Evolutionary conservation across 75 land plant genomes (phyloP).

Genomic region (Pinus albicaulis): DNA sequence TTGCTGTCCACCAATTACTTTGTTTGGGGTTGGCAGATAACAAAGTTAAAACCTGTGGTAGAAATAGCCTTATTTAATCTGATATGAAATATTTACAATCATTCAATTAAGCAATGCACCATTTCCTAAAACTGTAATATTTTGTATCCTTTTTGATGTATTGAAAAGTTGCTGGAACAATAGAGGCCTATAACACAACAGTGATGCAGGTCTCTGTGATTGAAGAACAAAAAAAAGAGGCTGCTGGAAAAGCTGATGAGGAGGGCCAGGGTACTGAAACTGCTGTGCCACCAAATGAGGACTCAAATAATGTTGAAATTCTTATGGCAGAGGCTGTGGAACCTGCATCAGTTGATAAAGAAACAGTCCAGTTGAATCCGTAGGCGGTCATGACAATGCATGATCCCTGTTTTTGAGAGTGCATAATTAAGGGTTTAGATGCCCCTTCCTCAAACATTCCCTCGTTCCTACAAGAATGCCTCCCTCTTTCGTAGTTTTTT

Average conservation of each 20-base stretch:
- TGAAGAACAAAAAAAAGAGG: conserved; percentile 8
- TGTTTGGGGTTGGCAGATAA: neutral
- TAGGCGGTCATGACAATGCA: neutral
- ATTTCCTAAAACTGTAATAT: neutral
- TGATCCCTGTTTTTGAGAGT: neutral
- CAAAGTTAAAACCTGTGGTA: neutral
- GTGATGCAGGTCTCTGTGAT: conserved; percentile 6
- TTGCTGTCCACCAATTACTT: neutral
- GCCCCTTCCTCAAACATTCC: neutral
- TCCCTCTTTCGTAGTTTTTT: neutral
- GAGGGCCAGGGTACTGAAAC: conserved; percentile 1
- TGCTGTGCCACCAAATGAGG: conserved; percentile 7
- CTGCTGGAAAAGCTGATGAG: neutral
- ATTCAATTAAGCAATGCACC: neutral
- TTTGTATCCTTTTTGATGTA: neutral
- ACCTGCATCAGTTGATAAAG: neutral
- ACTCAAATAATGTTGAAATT: conserved; percentile 1
- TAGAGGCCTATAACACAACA: neutral
- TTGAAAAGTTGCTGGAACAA: neutral
- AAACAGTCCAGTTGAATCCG: neutral
- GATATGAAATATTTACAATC: neutral
- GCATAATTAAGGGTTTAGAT: neutral
- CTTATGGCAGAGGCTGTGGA: conserved; percentile 4
- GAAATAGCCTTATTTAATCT: neutral
- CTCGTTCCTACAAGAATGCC: neutral